Evolutionary conservation across 2,329 filamentous ascomycete species (phyloP), one percentile per base, ranked within the genome.

Genomic region (Metarhizium guizhouense): DNA sequence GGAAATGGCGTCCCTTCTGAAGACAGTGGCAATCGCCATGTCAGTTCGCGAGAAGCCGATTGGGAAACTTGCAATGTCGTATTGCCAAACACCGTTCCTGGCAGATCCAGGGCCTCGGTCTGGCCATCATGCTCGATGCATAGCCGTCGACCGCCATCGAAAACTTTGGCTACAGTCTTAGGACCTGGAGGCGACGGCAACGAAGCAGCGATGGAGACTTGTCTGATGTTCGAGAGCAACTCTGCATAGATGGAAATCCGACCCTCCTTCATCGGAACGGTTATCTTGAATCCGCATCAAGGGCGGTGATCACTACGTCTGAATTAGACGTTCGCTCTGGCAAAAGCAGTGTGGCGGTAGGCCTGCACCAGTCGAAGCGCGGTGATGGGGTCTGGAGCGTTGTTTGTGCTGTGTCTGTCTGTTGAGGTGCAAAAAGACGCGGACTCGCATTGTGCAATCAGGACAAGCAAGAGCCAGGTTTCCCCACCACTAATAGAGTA

Each of bases 211-310:
- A 86, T 70, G 4, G 83, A 85, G 43, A 87, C 74, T 64, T 86
- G 83, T 47, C 79, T 76, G 60, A 88, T 84, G 57, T 86, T 85
- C 32, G 78, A 72, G 3, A 87, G 76, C 1, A 86, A 74, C 69
- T 88, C 85, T 5, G 84, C 83, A 64, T 87, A 86, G 25, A 87
- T 74, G 2, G 68, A 62, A 20, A 72, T 61, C n/a, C 60, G 47
- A 6, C 14, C 30, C 7, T 13, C 30, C 30, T 55, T 43, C 10
- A 20, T 53, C 16, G 47, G 36, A 16, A 50, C 32, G 32, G 52
- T 34, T 52, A 57, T 57, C 4, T 47, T 38, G 43, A 29, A 14
- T 52, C 16, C 40, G 25, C 29, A 48, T 11, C 18, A 34, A 34
- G 10, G 32, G 10, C 6, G 6, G 32, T 34, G 32, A 11, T 30